Conservation (phyloP, 345 rosid genomes). For the Psidium friedrichsthalianum region DNA sequence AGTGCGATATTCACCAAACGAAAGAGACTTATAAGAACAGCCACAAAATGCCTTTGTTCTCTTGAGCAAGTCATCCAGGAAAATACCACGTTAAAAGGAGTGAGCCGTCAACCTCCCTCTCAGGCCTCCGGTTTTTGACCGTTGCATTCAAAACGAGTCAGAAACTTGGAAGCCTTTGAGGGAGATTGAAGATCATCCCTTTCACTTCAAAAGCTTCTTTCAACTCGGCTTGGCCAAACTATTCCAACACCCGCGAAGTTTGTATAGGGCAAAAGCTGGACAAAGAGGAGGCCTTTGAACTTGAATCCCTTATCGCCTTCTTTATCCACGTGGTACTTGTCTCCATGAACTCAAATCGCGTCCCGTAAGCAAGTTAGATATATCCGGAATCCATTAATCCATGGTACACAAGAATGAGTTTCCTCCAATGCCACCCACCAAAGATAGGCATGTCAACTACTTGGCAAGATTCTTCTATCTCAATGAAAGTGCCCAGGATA, state of each 20-base stretch:
- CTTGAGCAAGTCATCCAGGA: neutral
- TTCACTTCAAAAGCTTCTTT: neutral
- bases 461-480: neutral
- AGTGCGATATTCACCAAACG: neutral
- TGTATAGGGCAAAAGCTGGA: neutral
- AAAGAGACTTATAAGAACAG: neutral
- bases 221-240: neutral
- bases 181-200: conserved; percentile 2
- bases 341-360: neutral
- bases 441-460: neutral
- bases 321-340: neutral
- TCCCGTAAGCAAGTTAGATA: neutral
- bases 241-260: neutral
- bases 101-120: neutral
- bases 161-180: conserved; percentile 8
- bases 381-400: neutral
- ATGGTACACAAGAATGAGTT: neutral
- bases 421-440: neutral
- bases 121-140: neutral
- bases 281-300: neutral
- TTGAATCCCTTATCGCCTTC: neutral
- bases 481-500: neutral
- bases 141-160: neutral
- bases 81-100: neutral
- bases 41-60: neutral